Conservation (phyloP, 2,329 filamentous ascomycete species). For the Furcasterigmium furcatum region DNA sequence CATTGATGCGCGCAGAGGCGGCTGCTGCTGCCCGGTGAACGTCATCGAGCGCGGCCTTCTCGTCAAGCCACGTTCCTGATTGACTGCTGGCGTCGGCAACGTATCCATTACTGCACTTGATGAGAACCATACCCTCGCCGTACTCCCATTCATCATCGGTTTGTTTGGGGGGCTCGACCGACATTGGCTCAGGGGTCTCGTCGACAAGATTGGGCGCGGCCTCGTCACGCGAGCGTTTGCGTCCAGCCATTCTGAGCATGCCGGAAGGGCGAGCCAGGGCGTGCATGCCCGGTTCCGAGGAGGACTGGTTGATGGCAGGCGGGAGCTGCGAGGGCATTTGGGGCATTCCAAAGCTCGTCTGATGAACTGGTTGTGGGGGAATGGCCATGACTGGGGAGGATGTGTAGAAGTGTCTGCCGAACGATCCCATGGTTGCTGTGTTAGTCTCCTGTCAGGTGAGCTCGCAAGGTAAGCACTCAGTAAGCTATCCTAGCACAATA, state of each 20-base stretch:
- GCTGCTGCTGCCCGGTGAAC: slow-evolving; percentile 35
- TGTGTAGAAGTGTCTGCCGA: slow-evolving; percentile 34
- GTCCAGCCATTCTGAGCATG: slow-evolving; percentile 47
- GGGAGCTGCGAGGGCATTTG: slow-evolving; percentile 25
- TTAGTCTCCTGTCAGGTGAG: slow-evolving; percentile 22
- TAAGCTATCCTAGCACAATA: slow-evolving; percentile 13
- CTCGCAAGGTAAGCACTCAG: slow-evolving; percentile 13
- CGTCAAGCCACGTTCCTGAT: slow-evolving; percentile 71
- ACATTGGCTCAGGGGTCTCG: slow-evolving; percentile 35
- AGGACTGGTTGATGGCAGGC: not conserved
- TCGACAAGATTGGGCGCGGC: slow-evolving; percentile 65
- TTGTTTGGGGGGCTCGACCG: slow-evolving; percentile 33
- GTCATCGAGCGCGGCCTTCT: slow-evolving; percentile 53
- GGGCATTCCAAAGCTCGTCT: slow-evolving; percentile 31
- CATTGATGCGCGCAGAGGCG: slow-evolving; percentile 42
- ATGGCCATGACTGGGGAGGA: slow-evolving; percentile 43
- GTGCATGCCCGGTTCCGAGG: no score
- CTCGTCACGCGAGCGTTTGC: slow-evolving; percentile 76
- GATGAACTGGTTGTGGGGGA: slow-evolving; percentile 27
- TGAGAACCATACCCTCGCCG: slow-evolving; percentile 69
- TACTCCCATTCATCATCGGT: slow-evolving; percentile 63
- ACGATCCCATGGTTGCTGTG: slow-evolving; percentile 36
- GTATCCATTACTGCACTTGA: slow-evolving; percentile 44
- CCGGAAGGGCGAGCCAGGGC: slow-evolving; percentile 15
- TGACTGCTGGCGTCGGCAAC: slow-evolving; percentile 61